phyloP scores from a whole-genome alignment of 768 basidiomycete genomes.

The Coprinopsis sp. region DNA sequence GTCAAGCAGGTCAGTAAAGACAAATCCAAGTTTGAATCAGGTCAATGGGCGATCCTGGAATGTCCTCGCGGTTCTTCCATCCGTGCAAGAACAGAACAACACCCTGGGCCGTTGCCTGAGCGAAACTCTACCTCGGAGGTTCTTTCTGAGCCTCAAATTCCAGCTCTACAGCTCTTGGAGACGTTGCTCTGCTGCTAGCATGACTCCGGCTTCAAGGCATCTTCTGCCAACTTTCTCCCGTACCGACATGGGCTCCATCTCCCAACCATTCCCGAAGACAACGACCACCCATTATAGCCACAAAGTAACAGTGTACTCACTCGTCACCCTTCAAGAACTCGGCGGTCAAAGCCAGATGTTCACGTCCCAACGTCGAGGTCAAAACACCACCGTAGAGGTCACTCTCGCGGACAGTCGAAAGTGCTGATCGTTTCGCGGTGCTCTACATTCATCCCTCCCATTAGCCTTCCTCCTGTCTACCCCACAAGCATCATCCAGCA shows the following conservation, averaged over 20 bases:
- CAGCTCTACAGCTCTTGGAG: no score
- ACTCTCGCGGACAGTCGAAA: constrained; percentile 87
- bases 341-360: constrained; percentile 89
- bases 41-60: no score
- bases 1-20: constrained; percentile 1
- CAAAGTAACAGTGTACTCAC: constrained; percentile 48
- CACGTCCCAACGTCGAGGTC: constrained; percentile 77
- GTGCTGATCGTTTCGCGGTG: constrained; percentile 78
- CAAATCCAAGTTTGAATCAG: no score
- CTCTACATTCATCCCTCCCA: constrained; percentile 55
- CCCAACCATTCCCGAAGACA: background rate
- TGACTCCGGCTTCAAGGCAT: no score
- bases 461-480: background rate
- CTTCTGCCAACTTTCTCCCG: no score
- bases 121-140: no score
- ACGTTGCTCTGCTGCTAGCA: no score
- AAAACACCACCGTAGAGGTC: constrained; percentile 93
- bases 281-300: background rate
- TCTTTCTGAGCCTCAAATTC: no score
- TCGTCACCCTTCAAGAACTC: constrained; percentile 95
- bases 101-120: no score
- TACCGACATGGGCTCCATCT: background rate
- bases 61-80: no score
- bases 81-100: no score
- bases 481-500: constrained; percentile 1